phyloP scores from a whole-genome alignment of 495 filamentous ascomycete genomes.

The Trichoderma erinaceum region DNA sequence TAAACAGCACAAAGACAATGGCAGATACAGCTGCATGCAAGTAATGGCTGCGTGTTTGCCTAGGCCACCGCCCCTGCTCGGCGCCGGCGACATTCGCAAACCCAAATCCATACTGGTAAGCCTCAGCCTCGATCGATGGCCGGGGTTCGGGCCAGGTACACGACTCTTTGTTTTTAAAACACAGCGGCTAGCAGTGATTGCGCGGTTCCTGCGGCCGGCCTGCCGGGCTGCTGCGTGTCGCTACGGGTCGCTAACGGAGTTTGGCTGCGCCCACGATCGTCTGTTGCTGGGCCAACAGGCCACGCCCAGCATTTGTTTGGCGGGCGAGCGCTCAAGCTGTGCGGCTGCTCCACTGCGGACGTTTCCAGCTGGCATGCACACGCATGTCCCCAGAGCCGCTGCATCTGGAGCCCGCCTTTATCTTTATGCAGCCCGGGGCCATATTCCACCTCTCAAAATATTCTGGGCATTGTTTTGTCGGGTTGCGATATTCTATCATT shows the following conservation, averaged over 20 bases:
- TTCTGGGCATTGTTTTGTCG: not conserved
- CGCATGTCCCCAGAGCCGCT: slow-evolving; percentile 2
- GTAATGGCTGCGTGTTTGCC: no score
- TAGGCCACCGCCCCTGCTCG: not conserved
- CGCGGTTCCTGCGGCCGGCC: slow-evolving; percentile 5
- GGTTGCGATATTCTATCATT: not conserved
- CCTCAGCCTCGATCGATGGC: slow-evolving; percentile 7
- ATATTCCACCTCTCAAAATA: not conserved
- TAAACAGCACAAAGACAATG: no score
- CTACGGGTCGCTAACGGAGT: not conserved
- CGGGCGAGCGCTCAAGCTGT: not conserved
- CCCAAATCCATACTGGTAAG: not conserved
- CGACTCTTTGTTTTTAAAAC: not conserved
- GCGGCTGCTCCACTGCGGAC: not conserved
- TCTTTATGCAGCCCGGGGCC: not conserved
- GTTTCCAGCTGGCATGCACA: not conserved
- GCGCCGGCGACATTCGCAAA: not conserved
- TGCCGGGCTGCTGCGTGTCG: not conserved
- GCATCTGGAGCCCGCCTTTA: not conserved
- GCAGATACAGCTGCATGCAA: no score
- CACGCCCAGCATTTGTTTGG: not conserved
- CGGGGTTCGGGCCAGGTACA: not conserved
- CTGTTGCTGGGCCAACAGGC: not conserved
- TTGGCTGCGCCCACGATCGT: not conserved
- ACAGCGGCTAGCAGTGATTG: not conserved